Evolutionary conservation across 2,329 filamentous ascomycete species (phyloP).

Genomic region (Akanthomyces muscarius): DNA sequence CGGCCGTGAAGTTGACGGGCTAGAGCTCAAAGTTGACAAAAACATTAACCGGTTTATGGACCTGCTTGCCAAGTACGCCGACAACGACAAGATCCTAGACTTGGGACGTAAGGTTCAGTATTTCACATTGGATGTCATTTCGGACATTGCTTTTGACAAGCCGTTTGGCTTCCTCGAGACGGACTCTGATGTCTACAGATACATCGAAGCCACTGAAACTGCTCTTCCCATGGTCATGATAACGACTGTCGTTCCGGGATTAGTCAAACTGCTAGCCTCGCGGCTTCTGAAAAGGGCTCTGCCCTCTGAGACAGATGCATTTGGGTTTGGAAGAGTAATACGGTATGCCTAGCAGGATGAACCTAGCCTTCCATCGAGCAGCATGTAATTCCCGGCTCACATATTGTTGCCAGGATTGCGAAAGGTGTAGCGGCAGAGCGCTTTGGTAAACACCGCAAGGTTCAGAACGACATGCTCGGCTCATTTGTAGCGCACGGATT

Average conservation of each 20-base stretch:
- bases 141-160: constrained; percentile 45
- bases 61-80: constrained; percentile 39
- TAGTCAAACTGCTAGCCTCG: constrained; percentile 38
- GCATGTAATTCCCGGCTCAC: too few relatives aligned
- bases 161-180: constrained; percentile 43
- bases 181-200: constrained; percentile 44
- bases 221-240: constrained; percentile 42
- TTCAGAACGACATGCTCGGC: constrained; percentile 49
- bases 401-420: constrained; percentile 31
- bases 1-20: constrained; percentile 47
- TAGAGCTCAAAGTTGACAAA: constrained; percentile 47
- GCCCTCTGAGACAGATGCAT: constrained; percentile 36
- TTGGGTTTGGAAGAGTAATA: constrained; percentile 41
- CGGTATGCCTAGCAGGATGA: constrained; percentile 30
- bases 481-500: constrained; percentile 39
- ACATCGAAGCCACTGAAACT: constrained; percentile 40
- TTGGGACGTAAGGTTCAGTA: constrained; percentile 45
- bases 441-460: constrained; percentile 39
- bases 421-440: constrained; percentile 43
- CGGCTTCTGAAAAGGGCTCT: constrained; percentile 38
- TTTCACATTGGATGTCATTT: constrained; percentile 53
- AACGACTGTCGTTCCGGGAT: constrained; percentile 39
- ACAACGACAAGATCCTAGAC: constrained; percentile 40
- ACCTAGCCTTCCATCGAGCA: background rate
- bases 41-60: constrained; percentile 42